phyloP scores from a whole-genome alignment of 1,139 yeast species.

The Saccharomyces hybrid region DNA sequence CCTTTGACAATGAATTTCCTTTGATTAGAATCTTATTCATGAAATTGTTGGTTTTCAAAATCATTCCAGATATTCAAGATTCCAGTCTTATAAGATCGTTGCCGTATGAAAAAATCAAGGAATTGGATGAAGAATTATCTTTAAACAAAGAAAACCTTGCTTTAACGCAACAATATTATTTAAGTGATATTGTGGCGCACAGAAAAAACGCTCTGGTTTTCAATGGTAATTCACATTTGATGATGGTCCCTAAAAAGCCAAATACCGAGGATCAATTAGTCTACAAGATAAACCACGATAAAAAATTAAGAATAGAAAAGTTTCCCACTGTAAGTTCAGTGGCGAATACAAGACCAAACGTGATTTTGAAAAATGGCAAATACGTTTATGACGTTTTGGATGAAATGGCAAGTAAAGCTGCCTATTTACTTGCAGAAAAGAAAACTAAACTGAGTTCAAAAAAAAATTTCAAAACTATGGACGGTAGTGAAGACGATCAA shows the following conservation, averaged over 20 bases:
- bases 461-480: background rate
- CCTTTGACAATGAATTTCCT: constrained; percentile 18
- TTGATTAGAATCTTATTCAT: constrained; percentile 17
- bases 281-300: constrained; percentile 9
- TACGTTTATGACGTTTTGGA: constrained; percentile 27
- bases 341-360: constrained; percentile 17
- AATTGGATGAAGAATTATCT: constrained; percentile 7
- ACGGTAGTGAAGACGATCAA: background rate
- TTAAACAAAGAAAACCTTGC: constrained; percentile 5
- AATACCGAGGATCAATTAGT: constrained; percentile 7
- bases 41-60: constrained; percentile 21
- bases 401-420: constrained; percentile 19
- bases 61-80: constrained; percentile 9
- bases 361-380: constrained; percentile 18
- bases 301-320: constrained; percentile 1
- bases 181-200: constrained; percentile 2
- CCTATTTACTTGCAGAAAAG: constrained; percentile 14
- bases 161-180: background rate
- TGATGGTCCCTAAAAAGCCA: constrained; percentile 1
- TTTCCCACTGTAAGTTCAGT: constrained; percentile 17
- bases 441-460: constrained; percentile 8
- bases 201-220: constrained; percentile 6
- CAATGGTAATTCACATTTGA: constrained; percentile 12
- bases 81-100: background rate
- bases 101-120: constrained; percentile 1